A percentile compares a stretch with the other conserved stretches of the same genome.
These are phyloP conservation scores for Camellia oleifera DNA, from an alignment of 179 eudicot genomes.

Conservation along the genomic window DNA sequence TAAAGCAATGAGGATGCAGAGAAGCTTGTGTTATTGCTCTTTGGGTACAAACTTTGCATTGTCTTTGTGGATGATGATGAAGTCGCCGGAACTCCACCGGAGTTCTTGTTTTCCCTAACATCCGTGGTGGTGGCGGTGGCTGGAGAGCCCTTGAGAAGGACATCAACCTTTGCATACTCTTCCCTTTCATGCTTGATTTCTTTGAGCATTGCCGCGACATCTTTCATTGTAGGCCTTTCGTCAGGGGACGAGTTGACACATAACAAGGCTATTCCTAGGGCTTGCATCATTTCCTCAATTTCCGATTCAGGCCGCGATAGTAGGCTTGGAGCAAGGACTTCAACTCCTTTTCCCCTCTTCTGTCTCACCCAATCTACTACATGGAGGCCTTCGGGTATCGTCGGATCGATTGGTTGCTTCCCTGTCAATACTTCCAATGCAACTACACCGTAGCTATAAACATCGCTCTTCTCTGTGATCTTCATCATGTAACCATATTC, in stretches of 20 bases:
- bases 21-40: conserved; percentile 63
- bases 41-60: conserved; percentile 25
- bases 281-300: conserved; percentile 60
- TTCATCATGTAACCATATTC: conserved; percentile 67
- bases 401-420: conserved; percentile 71
- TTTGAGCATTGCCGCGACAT: conserved; percentile 66
- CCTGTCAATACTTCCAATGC: conserved; percentile 60
- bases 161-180: conserved; percentile 42
- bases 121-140: not conserved
- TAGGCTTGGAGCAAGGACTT: conserved; percentile 47
- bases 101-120: conserved; percentile 7
- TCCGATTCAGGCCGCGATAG: conserved; percentile 49
- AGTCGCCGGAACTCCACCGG: conserved; percentile 23
- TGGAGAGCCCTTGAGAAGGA: conserved; percentile 34
- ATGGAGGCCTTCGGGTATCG: conserved; percentile 60
- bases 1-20: conserved; percentile 70
- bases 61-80: conserved; percentile 18
- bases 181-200: conserved; percentile 53
- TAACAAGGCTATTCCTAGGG: conserved; percentile 52
- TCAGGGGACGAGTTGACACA: conserved; percentile 57
- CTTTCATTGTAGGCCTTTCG: conserved; percentile 67
- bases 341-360: conserved; percentile 31
- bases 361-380: conserved; percentile 65
- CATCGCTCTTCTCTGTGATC: conserved; percentile 68
- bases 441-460: conserved; percentile 66